These are phyloP conservation scores for Boehmeria nivea DNA, from an alignment of 306 rosid genomes.

Conservation along the genomic window DNA sequence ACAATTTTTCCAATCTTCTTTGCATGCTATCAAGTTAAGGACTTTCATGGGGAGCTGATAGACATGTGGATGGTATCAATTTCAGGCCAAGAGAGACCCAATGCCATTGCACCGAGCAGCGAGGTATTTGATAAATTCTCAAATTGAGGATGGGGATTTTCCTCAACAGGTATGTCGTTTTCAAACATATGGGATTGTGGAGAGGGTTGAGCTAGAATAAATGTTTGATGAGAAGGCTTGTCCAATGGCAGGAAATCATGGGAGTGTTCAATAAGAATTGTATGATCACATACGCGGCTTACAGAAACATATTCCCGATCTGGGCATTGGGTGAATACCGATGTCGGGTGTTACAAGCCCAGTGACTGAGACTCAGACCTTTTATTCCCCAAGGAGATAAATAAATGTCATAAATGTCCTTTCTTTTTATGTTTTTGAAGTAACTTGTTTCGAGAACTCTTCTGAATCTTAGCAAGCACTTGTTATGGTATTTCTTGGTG, in stretches of 20 bases:
- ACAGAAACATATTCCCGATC: conserved; percentile 80
- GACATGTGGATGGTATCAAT: background rate
- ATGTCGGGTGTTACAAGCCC: conserved; percentile 29
- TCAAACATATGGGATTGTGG: too few species aligned
- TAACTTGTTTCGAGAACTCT: too few species aligned
- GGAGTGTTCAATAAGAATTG: conserved; percentile 86
- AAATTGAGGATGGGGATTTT: conserved; percentile 80
- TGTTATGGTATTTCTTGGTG: too few species aligned
- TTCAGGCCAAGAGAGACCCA: conserved; percentile 71
- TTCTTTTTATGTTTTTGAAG: too few species aligned
- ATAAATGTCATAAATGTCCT: too few species aligned
- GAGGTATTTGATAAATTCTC: conserved; percentile 60
- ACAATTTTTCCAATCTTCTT: background rate
- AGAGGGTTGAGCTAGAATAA: too few species aligned
- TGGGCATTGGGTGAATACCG: conserved; percentile 88
- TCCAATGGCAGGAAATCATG: conserved; percentile 58
- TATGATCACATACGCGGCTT: conserved; percentile 76
- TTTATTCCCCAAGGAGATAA: too few species aligned
- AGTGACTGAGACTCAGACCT: too few species aligned
- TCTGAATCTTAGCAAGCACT: too few species aligned
- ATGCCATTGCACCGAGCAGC: conserved; percentile 73
- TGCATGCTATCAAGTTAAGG: background rate
- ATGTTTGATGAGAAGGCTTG: too few species aligned
- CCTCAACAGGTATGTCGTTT: conserved; percentile 63
- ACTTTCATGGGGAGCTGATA: background rate